Evolutionary conservation across 2,329 filamentous ascomycete genomes (phyloP), one percentile per base, ranked within the genome.

Genomic region (Fusarium paranaense): DNA sequence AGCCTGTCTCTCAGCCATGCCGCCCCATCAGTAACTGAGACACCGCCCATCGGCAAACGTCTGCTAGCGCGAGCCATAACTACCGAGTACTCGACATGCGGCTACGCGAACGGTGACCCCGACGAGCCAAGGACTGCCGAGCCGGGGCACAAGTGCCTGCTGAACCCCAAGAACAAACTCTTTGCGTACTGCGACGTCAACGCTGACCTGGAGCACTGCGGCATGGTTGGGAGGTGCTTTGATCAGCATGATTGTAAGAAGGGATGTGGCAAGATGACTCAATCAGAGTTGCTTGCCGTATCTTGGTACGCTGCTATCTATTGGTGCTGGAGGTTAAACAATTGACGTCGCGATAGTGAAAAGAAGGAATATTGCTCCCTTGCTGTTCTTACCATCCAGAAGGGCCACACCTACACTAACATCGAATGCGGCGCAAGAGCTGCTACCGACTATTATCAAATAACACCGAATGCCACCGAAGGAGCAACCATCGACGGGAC

Each of bases 121-220:
- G 42, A 71, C 6, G 58, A 67, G 8, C 64, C 72, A 1, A 76
- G 81, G 10, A 81, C 79, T 0, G 82, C 82, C 4, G 69, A 79
- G 14, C 33, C 69, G 0, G 83, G 82, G 0, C 83, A 73, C 54
- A 76, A 82, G 65, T 85, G 81, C 65, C 80, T 80, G 4, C 73
- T 84, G 5, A 82, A 83, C 54, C 77, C 78, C 2, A 32, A 67
- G 18, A 75, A 81, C 54, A 80, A 77, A 0, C 70, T 84, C 5
- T 85, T 81, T 82, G 81, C 80, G 0, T 81, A 83, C 71, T 85
- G 82, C 61, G 80, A 82, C 63, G 47, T 52, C 27, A 52, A 52
- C 27, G 47, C 47, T 20, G 47, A 52, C 11, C 18, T 52, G n/a
- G 27, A 52, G 18, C 47, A 52, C 2, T 86, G 83, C 22, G 81